Conservation (phyloP, 805 yeast genomes). For the Jamesozyma spencerorum region DNA sequence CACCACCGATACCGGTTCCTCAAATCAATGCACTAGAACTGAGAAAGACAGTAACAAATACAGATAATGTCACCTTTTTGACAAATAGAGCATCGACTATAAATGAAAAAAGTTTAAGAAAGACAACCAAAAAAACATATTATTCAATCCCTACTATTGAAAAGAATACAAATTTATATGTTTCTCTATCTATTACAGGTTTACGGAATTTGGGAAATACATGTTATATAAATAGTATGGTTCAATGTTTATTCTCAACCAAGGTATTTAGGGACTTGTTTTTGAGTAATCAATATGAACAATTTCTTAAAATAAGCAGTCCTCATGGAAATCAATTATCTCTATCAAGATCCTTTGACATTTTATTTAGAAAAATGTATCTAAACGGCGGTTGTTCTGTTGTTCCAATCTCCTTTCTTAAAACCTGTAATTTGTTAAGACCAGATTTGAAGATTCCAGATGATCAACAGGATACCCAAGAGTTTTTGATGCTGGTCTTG, state of each 20-base stretch:
- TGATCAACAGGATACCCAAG: slow-evolving; percentile 79
- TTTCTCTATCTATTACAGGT: slow-evolving; percentile 47
- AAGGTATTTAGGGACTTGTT: slow-evolving; percentile 42
- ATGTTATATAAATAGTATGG: slow-evolving; percentile 66
- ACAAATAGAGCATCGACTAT: no score
- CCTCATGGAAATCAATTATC: slow-evolving; percentile 18
- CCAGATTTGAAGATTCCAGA: slow-evolving; percentile 62
- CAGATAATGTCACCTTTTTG: neutral
- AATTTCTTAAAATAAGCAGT: slow-evolving; percentile 23
- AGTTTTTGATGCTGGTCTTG: slow-evolving; percentile 55
- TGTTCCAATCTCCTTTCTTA: slow-evolving; percentile 56
- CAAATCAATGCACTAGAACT: neutral
- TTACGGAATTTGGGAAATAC: slow-evolving; percentile 61
- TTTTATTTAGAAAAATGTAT: slow-evolving; percentile 49
- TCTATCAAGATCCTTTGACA: slow-evolving; percentile 41
- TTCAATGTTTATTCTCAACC: slow-evolving; percentile 59
- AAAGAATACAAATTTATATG: slow-evolving; percentile 31
- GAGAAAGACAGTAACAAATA: neutral
- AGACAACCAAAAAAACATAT: neutral
- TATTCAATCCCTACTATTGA: slow-evolving; percentile 33
- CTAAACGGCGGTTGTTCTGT: slow-evolving; percentile 51
- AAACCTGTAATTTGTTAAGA: slow-evolving; percentile 41
- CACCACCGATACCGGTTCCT: slow-evolving; percentile 14
- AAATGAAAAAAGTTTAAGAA: neutral
- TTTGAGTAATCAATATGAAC: slow-evolving; percentile 35